These are phyloP conservation scores for Leccinellum luteum DNA, from an alignment of 768 basidiomycete species.

Conservation along the genomic window DNA sequence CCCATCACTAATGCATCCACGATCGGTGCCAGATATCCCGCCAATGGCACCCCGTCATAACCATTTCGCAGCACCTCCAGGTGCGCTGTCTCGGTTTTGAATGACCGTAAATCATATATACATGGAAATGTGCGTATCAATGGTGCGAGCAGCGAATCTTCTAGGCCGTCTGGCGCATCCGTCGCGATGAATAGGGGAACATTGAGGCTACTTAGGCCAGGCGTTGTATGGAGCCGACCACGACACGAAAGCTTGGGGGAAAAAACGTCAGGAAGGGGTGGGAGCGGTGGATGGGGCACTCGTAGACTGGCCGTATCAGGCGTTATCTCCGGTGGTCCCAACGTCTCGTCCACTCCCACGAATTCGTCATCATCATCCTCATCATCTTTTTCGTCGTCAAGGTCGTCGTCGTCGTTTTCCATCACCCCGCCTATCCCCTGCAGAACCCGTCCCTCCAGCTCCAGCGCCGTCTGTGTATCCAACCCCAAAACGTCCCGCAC, in stretches of 20 bases:
- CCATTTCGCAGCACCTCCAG: slow-evolving; percentile 40
- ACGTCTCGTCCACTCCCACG: background rate
- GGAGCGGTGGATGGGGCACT: slow-evolving; percentile 27
- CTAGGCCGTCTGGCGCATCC: slow-evolving; percentile 43
- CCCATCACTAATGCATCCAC: slow-evolving; percentile 71
- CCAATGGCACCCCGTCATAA: slow-evolving; percentile 49
- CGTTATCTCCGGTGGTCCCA: slow-evolving; percentile 19
- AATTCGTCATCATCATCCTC: background rate
- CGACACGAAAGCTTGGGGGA: slow-evolving; percentile 35
- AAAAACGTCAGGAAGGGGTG: slow-evolving; percentile 20
- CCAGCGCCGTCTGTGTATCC: slow-evolving; percentile 33
- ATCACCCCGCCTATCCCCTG: background rate
- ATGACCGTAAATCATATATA: slow-evolving; percentile 55
- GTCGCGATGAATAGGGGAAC: slow-evolving; percentile 66
- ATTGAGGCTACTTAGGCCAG: slow-evolving; percentile 43
- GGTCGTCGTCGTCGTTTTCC: background rate
- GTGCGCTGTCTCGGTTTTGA: slow-evolving; percentile 30
- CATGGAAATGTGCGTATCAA: slow-evolving; percentile 63
- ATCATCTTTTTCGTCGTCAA: background rate
- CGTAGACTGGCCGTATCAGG: slow-evolving; percentile 20
- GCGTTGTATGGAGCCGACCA: slow-evolving; percentile 33
- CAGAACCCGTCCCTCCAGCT: slow-evolving; percentile 21
- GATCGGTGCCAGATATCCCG: slow-evolving; percentile 53
- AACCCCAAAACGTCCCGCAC: slow-evolving; percentile 48
- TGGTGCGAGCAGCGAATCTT: slow-evolving; percentile 42